A percentile compares a stretch with the other conserved stretches of the same genome.
Conservation (phyloP, 106 monocot species). For the Platanthera zijinensis region DNA sequence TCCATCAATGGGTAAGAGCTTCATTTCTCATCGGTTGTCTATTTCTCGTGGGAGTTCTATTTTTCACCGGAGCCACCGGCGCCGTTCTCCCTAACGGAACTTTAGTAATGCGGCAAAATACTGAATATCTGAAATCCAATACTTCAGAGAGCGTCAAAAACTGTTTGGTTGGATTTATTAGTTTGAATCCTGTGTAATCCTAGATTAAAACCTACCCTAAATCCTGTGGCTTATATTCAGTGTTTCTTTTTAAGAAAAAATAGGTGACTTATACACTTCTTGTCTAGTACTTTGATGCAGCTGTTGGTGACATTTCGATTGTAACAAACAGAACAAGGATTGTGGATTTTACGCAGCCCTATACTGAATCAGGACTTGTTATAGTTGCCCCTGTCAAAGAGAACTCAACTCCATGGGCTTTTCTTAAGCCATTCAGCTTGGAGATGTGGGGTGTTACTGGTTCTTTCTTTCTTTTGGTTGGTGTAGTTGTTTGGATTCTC, state of each 20-base stretch:
- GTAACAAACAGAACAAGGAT: constrained; percentile 55
- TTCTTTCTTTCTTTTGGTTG: constrained; percentile 38
- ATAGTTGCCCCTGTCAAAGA: constrained; percentile 39
- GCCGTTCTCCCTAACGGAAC: no score
- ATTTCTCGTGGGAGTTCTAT: no score
- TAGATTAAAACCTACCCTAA: background rate
- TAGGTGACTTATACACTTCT: background rate
- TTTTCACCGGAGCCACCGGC: no score
- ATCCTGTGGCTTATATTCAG: background rate
- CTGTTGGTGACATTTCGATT: constrained; percentile 60
- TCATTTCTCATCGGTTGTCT: no score
- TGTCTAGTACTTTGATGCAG: constrained; percentile 45
- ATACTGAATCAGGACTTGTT: constrained; percentile 48
- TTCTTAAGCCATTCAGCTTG: constrained; percentile 48
- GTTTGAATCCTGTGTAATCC: background rate
- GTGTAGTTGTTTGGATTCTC: constrained; percentile 59
- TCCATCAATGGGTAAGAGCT: no score
- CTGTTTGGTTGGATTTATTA: background rate
- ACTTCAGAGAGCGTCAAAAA: background rate
- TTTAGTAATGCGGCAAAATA: background rate
- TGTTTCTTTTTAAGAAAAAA: background rate
- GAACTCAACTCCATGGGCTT: constrained; percentile 52
- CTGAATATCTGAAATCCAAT: background rate
- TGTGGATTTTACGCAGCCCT: constrained; percentile 69
- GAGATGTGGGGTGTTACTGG: constrained; percentile 57